Base-by-base conservation (phyloP, 1,139 yeast genomes). In the Yamadazyma dushanensis region DNA sequence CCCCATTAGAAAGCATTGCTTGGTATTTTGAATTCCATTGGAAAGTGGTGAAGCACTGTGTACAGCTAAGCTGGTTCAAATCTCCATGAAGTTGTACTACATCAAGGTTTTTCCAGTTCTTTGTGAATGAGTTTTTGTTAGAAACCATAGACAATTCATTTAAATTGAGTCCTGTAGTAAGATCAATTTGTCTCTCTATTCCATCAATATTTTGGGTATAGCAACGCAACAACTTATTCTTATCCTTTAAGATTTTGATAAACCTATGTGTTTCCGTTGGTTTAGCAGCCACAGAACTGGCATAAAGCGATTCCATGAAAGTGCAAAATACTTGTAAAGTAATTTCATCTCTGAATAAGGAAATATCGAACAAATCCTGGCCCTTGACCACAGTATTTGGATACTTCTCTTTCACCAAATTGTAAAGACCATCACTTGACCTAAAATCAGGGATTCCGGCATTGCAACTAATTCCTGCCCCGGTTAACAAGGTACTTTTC, bases 361-460 rank as follows among this genome's bases (percentile, higher is more conserved):
- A 80, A 13, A 85, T 76, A 60, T 92, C 98, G 59, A 90, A 90
- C 52, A 90, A 72, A 45, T 92, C 98, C 53, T 87, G 88, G 4
- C 98, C 97, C 47, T 77, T 79, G 27, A 83, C 78, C 5, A 80
- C 71, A 6, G 76, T 66, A 35, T 74, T 72, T 2, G 88, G 87
- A 51, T 76, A 76, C 47, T 78, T 76, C 13, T 66, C 63, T 50
- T 83, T 84, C 14, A 83, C 89, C 62, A 80, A 58, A 44, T 83
- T 80, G 63, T 90, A 90, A 16, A 90, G 70, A 2, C 97, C 97
- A 46, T 83, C 80, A 13, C 80, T 68, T 2, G 95, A 85, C 40
- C 97, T 72, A 58, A 90, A 90, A 57, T 90, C 97, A 1, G 97
- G 97, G 37, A 90, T 90, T 0, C 97, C 97, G 1, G 97, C 97